A percentile compares a stretch with the other conserved stretches of the same genome.
phyloP scores from a whole-genome alignment of 2,329 filamentous ascomycete species.

The Dactylellina cionopaga region DNA sequence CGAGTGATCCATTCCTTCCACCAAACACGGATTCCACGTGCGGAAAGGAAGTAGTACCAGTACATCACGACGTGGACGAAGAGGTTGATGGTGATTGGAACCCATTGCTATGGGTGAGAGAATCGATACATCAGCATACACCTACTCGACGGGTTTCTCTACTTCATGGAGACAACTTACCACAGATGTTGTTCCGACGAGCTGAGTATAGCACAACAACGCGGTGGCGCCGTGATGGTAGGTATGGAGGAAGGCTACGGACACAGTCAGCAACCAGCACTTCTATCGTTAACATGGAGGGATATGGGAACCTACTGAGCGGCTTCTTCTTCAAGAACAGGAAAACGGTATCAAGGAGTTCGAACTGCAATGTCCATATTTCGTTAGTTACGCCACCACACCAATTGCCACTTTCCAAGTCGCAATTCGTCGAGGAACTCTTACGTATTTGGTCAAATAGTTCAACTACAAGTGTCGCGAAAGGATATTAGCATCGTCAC shows the following conservation, averaged over 20 bases:
- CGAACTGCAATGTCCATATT: conserved; percentile 61
- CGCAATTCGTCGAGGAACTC: not conserved
- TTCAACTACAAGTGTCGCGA: conserved; percentile 74
- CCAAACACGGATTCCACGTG: conserved; percentile 93
- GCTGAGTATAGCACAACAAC: conserved; percentile 96
- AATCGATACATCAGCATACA: conserved; percentile 4
- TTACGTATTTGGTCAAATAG: conserved; percentile 95
- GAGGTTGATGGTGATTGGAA: conserved; percentile 90
- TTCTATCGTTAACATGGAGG: not conserved
- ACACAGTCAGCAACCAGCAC: conserved; percentile 25
- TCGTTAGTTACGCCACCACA: conserved; percentile 28
- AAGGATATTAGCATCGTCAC: conserved; percentile 58
- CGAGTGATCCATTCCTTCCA: conserved; percentile 99
- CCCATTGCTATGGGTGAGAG: conserved; percentile 76
- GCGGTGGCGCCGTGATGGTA: conserved; percentile 98
- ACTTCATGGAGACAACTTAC: too few relatives aligned
- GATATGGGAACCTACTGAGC: conserved; percentile 75
- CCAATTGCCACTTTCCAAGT: not conserved
- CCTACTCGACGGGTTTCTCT: not conserved
- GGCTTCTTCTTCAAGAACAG: conserved; percentile 99
- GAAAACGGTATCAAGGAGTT: conserved; percentile 94
- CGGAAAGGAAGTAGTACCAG: conserved; percentile 99
- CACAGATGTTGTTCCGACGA: conserved; percentile 89
- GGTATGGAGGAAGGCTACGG: conserved; percentile 88
- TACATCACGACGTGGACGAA: conserved; percentile 98